phyloP scores from a whole-genome alignment of 495 filamentous ascomycete species.

The Trichocladium uniseriatum region DNA sequence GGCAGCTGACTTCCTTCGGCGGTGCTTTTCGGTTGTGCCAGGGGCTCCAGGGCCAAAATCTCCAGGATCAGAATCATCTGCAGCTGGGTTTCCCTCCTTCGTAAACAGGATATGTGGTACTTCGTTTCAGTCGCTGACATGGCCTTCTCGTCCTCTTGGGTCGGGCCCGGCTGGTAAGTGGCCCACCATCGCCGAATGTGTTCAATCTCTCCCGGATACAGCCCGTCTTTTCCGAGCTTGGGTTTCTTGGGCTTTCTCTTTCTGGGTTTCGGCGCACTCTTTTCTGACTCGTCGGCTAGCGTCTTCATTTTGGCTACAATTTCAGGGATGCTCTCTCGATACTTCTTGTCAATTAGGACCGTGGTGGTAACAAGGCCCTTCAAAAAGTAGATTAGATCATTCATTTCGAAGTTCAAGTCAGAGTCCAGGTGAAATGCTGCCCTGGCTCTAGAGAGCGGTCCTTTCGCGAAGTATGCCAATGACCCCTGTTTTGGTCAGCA shows the following conservation, averaged over 20 bases:
- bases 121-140: constrained; percentile 38
- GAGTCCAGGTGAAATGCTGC: constrained; percentile 58
- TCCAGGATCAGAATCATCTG: constrained; percentile 89
- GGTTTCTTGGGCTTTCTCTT: constrained; percentile 58
- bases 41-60: constrained; percentile 63
- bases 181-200: constrained; percentile 76
- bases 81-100: constrained; percentile 71
- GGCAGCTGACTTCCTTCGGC: constrained; percentile 31
- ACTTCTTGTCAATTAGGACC: constrained; percentile 78
- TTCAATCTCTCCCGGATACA: constrained; percentile 68
- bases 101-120: constrained; percentile 54
- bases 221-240: constrained; percentile 63
- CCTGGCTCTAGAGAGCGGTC: constrained; percentile 79
- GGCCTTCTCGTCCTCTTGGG: constrained; percentile 27
- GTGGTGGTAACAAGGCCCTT: constrained; percentile 62
- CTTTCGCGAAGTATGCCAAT: constrained; percentile 94
- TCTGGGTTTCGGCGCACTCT: constrained; percentile 41
- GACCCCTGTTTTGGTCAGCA: constrained; percentile 53
- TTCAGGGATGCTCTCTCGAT: constrained; percentile 62
- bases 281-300: constrained; percentile 48
- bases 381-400: constrained; percentile 58
- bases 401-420: constrained; percentile 43
- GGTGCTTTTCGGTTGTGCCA: constrained; percentile 30
- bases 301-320: constrained; percentile 56
- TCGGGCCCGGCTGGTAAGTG: constrained; percentile 32